Base-by-base conservation (phyloP, 257 asterid genomes). In the Salvia rosmarinus region DNA sequence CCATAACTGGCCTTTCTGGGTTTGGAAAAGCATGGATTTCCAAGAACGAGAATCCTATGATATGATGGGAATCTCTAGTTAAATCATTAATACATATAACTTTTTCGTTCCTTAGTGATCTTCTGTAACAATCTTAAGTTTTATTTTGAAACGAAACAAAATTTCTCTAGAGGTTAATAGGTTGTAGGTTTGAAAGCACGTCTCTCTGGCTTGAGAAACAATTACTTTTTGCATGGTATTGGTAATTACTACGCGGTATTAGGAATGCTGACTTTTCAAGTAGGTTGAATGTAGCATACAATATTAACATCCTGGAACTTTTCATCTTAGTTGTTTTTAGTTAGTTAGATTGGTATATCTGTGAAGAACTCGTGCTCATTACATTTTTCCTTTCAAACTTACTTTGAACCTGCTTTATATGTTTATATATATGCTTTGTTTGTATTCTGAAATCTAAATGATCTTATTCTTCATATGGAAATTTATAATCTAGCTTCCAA, bases 401-500 rank as follows among this genome's bases (percentile, higher is more conserved):
- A 34, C 50, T 6, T 17, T 32, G 3, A 42, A 19, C 67, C 46
- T 20, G 32, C 42, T 51, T 49, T 71, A n/a, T 49, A n/a, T n/a
- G 68, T 56, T 55, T 55, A 21, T 16, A 3, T 44, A 1, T 54
- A 16, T 68, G n/a, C 35, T 17, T 11, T 28, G 4, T 73, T 32
- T 5, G 4, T 63, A 30, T 35, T 34, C 37, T 51, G 66, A 64
- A 21, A 46, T 72, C 35, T 78, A 49, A 42, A 46, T 80, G 60
- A 58, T 79, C 42, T 64, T 40, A 63, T 58, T 70, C 70, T 68
- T 28, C 60, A 70, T 72, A 7, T 73, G 74, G 51, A 72, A 67
- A 77, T 75, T 39, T 75, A 11, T 67, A 13, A 23, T 84, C 32
- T 82, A 94, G 99, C 97, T 94, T 75, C 99, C 99, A n/a, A 85